A percentile compares a stretch with the other conserved stretches of the same genome.
These are phyloP conservation scores for Tephrocybe sp. DNA, from an alignment of 768 basidiomycete genomes.

Conservation along the genomic window DNA sequence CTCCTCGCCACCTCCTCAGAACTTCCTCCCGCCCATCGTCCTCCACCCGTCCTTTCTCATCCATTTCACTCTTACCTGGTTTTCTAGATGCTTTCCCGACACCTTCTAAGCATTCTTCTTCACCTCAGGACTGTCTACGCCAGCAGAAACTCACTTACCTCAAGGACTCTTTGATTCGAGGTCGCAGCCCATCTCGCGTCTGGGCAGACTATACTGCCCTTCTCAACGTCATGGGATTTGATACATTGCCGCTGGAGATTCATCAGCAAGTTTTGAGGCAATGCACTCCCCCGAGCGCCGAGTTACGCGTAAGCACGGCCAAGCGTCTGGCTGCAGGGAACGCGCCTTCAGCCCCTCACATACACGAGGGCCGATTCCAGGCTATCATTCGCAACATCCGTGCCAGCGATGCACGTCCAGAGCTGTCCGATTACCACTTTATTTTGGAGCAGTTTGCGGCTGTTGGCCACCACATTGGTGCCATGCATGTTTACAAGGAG, in stretches of 20 bases:
- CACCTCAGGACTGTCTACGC: constrained; percentile 12
- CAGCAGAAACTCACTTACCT: constrained; percentile 26
- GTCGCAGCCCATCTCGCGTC: constrained; percentile 47
- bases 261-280: constrained; percentile 72
- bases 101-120: constrained; percentile 1
- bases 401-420: constrained; percentile 42
- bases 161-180: constrained; percentile 29
- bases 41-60: constrained; percentile 15
- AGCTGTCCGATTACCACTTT: constrained; percentile 73
- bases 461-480: constrained; percentile 66
- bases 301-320: constrained; percentile 45
- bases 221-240: constrained; percentile 45
- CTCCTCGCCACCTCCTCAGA: constrained; percentile 4
- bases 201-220: constrained; percentile 68
- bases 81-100: neutral
- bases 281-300: constrained; percentile 50
- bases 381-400: constrained; percentile 71
- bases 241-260: constrained; percentile 57
- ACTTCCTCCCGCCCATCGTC: constrained; percentile 5
- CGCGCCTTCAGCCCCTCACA: constrained; percentile 39
- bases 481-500: constrained; percentile 61
- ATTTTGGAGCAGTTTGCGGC: constrained; percentile 75
- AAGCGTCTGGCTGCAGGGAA: constrained; percentile 39
- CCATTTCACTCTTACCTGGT: constrained; percentile 11
- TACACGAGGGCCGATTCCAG: constrained; percentile 68